Conservation (phyloP, 371 early-diverging fungal species). For the Mucor lusitanicus region DNA sequence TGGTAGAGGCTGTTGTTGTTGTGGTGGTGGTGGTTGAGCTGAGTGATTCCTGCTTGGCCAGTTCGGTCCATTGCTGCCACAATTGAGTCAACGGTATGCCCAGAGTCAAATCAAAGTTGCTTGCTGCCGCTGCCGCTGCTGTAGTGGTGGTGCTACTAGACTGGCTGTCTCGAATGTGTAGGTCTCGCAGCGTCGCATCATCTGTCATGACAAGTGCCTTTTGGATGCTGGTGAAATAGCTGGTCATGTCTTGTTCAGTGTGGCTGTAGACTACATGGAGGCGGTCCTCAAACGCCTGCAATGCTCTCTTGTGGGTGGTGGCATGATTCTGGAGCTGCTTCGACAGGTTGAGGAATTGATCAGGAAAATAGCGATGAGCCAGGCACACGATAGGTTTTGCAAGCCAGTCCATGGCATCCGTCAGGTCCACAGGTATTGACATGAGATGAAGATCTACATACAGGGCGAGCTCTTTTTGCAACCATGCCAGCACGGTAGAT, state of each 20-base stretch:
- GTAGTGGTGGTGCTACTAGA: not conserved
- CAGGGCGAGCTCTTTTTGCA: conserved; percentile 31
- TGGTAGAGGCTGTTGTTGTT: not conserved
- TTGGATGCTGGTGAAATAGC: not conserved
- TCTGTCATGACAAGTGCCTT: not conserved
- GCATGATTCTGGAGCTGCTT: not conserved
- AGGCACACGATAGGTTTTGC: conserved; percentile 30
- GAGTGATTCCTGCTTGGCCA: conserved; percentile 2
- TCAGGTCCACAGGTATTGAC: conserved; percentile 14
- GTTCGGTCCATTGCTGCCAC: conserved; percentile 12
- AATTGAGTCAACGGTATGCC: not conserved
- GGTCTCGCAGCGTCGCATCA: not conserved
- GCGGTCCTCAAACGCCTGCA: not conserved
- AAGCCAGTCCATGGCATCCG: conserved; percentile 12
- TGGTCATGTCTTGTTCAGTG: not conserved
- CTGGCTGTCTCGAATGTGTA: not conserved
- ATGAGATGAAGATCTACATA: conserved; percentile 32
- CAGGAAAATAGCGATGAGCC: conserved; percentile 39
- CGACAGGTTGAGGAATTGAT: conserved; percentile 1
- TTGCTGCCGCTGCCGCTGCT: no score
- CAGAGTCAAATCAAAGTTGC: not conserved
- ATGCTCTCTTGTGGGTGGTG: not conserved
- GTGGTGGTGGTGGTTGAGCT: conserved; percentile 1
- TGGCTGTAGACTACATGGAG: not conserved
- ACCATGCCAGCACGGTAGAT: conserved; percentile 47